Evolutionary conservation across 208 protist species (phyloP).

Genomic region (Trypanosoma lewisi): DNA sequence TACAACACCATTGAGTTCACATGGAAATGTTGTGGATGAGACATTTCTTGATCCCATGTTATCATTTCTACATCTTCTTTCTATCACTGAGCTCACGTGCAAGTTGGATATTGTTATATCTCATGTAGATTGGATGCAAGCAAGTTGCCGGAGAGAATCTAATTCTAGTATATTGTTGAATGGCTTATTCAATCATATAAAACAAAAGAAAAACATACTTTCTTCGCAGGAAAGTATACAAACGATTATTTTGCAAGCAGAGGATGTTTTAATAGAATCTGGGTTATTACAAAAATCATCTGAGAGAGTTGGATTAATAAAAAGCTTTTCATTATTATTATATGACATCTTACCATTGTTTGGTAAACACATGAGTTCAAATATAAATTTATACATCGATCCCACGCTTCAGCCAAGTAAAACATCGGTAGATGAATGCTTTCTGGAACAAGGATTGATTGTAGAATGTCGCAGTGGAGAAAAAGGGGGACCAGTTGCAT

Average conservation of each 20-base stretch:
- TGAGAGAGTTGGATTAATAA: constrained; percentile 48
- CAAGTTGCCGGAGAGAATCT: constrained; percentile 37
- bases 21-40: constrained; percentile 43
- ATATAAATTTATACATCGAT: constrained; percentile 48
- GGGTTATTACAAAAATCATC: constrained; percentile 19
- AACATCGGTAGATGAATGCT: constrained; percentile 26
- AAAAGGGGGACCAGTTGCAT: constrained; percentile 39
- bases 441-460: constrained; percentile 23
- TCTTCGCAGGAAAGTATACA: no score
- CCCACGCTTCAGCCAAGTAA: constrained; percentile 29
- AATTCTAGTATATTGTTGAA: constrained; percentile 31
- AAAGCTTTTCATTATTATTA: constrained; percentile 38
- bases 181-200: no score
- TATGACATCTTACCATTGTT: constrained; percentile 47
- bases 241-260: constrained; percentile 35
- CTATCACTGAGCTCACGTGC: constrained; percentile 39
- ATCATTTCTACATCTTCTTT: constrained; percentile 58
- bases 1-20: constrained; percentile 34
- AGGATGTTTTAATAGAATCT: constrained; percentile 23
- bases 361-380: constrained; percentile 40
- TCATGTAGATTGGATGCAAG: constrained; percentile 71
- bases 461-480: constrained; percentile 29
- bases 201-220: no score
- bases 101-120: constrained; percentile 67
- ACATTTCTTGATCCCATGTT: constrained; percentile 59